phyloP scores from a whole-genome alignment of 73 alveolate species.

The Paramecium tetraurelia region DNA sequence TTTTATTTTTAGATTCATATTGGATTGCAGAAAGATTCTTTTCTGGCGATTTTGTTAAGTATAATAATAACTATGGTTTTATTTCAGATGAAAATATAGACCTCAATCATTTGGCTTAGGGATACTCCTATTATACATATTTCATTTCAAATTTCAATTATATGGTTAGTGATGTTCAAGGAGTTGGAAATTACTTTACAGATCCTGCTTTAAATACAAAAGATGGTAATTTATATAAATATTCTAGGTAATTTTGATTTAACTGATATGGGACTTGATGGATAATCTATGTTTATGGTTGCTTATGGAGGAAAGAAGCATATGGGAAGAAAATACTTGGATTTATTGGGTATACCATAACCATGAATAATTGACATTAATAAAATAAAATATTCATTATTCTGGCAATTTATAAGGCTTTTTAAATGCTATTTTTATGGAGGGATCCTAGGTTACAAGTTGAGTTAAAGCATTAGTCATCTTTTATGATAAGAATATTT shows the following conservation, averaged over 20 bases:
- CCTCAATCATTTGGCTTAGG: background rate
- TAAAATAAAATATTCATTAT: background rate
- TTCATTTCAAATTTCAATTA: slow-evolving; percentile 30
- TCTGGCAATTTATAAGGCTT: background rate
- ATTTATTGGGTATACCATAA: background rate
- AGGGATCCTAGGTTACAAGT: slow-evolving; percentile 12
- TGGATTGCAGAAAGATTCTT: slow-evolving; percentile 51
- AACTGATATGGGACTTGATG: slow-evolving; percentile 41
- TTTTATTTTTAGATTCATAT: background rate
- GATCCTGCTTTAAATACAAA: slow-evolving; percentile 51
- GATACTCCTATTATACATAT: slow-evolving; percentile 15
- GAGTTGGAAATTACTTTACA: slow-evolving; percentile 28
- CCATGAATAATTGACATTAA: background rate
- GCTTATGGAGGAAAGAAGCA: slow-evolving; percentile 28
- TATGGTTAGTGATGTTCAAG: slow-evolving; percentile 32
- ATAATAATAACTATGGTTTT: slow-evolving; percentile 18
- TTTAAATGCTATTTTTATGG: slow-evolving; percentile 33
- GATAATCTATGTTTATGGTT: slow-evolving; percentile 25
- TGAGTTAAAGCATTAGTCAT: slow-evolving; percentile 20
- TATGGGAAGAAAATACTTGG: slow-evolving; percentile 2
- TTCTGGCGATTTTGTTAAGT: slow-evolving; percentile 3
- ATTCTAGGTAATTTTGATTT: background rate
- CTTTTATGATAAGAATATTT: slow-evolving; percentile 28
- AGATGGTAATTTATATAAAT: background rate
- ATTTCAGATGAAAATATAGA: background rate